Percentiles rank a stretch among this genome's conserved stretches.
These are phyloP conservation scores for Kuraishia ogatae DNA, from an alignment of 805 yeast genomes.

Conservation along the genomic window DNA sequence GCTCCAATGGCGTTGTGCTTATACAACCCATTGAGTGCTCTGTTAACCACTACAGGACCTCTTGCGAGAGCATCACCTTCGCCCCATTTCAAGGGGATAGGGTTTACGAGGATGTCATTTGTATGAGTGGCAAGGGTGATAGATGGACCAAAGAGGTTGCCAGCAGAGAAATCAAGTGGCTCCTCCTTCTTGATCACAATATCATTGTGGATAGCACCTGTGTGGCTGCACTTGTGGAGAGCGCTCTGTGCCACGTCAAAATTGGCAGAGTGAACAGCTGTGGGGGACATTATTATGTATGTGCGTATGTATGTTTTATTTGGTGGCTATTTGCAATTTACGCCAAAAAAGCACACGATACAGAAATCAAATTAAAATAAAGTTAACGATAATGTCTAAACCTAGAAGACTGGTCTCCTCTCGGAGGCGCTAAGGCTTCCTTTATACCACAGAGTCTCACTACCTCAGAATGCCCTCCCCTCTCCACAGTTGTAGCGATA, in stretches of 20 bases:
- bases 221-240: background rate
- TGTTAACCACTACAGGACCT: slow-evolving; percentile 52
- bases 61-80: slow-evolving; percentile 35
- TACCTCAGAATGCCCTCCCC: background rate
- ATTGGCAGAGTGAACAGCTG: background rate
- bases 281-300: background rate
- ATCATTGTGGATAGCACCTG: background rate
- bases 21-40: slow-evolving; percentile 36
- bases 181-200: slow-evolving; percentile 6
- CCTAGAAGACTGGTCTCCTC: background rate
- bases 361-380: background rate
- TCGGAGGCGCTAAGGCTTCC: background rate
- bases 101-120: slow-evolving; percentile 37
- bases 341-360: background rate
- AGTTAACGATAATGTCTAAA: background rate
- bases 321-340: background rate
- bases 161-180: slow-evolving; percentile 13
- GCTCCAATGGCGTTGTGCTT: slow-evolving; percentile 61
- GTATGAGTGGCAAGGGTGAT: slow-evolving; percentile 45
- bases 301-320: background rate
- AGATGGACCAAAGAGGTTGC: slow-evolving; percentile 17
- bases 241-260: background rate
- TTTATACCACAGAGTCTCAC: background rate
- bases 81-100: slow-evolving; percentile 48
- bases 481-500: background rate